These are phyloP conservation scores for Xylaria sp. DNA, from an alignment of 495 filamentous ascomycete species.

Conservation along the genomic window DNA sequence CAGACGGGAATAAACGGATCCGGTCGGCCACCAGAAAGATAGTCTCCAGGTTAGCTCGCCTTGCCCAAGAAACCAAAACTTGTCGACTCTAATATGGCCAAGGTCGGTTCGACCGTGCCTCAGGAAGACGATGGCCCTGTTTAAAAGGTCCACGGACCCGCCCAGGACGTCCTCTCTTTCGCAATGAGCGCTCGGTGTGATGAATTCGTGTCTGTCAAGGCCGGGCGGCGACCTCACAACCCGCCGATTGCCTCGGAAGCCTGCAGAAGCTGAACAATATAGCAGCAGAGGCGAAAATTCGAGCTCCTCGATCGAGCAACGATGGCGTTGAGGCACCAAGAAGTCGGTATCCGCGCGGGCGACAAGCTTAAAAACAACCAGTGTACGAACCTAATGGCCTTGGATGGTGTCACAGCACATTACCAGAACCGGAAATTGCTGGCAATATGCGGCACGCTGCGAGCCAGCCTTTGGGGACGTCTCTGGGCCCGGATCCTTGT, in stretches of 20 bases:
- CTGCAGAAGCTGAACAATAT: slow-evolving; percentile 19
- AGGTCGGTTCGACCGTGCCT: background rate
- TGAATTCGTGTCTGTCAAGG: background rate
- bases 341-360: background rate
- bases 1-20: slow-evolving; percentile 27
- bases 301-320: background rate
- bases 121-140: background rate
- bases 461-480: background rate
- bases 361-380: background rate
- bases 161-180: background rate
- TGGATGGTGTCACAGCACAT: background rate
- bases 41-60: background rate
- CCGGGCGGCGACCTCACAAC: slow-evolving; percentile 5
- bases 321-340: background rate
- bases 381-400: background rate
- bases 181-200: background rate
- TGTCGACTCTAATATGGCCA: slow-evolving; percentile 6
- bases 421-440: slow-evolving; percentile 1
- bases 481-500: background rate
- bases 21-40: slow-evolving; percentile 20
- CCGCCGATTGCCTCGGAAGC: slow-evolving; percentile 21
- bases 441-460: background rate
- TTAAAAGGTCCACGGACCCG: slow-evolving; percentile 14
- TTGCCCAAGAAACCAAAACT: background rate
- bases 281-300: slow-evolving; percentile 3